phyloP scores from a whole-genome alignment of 2,329 filamentous ascomycete species.

The Ceratocystis diversiconidia region DNA sequence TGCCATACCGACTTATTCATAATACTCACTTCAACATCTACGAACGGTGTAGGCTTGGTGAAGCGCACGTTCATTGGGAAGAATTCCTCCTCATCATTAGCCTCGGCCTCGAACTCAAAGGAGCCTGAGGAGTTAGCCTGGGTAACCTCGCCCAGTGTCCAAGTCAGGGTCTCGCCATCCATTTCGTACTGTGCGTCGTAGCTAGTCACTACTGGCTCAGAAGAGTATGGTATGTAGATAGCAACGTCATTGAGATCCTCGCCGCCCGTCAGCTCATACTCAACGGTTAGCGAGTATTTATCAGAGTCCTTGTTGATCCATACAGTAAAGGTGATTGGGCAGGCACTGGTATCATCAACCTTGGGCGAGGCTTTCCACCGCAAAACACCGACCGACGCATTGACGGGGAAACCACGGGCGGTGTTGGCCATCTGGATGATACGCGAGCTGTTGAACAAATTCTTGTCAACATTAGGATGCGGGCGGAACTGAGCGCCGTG shows the following conservation, averaged over 20 bases:
- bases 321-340: slow-evolving; percentile 91
- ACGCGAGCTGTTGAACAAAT: slow-evolving; percentile 68
- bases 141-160: slow-evolving; percentile 78
- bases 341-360: slow-evolving; percentile 61
- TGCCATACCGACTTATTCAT: not conserved
- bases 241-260: slow-evolving; percentile 70
- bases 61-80: slow-evolving; percentile 95
- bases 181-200: slow-evolving; percentile 93
- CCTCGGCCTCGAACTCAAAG: slow-evolving; percentile 90
- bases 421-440: slow-evolving; percentile 81
- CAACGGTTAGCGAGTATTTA: slow-evolving; percentile 80
- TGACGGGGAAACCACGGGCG: slow-evolving; percentile 79
- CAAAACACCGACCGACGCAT: slow-evolving; percentile 84
- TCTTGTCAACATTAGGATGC: slow-evolving; percentile 91
- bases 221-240: slow-evolving; percentile 74
- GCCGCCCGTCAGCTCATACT: slow-evolving; percentile 81
- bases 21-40: slow-evolving; percentile 72
- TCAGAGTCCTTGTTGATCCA: slow-evolving; percentile 86
- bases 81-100: slow-evolving; percentile 80
- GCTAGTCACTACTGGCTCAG: slow-evolving; percentile 78
- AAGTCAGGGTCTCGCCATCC: slow-evolving; percentile 81
- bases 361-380: slow-evolving; percentile 82
- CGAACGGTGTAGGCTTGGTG: slow-evolving; percentile 68
- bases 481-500: slow-evolving; percentile 85
- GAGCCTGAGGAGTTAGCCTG: slow-evolving; percentile 69